Evolutionary conservation across 2,329 filamentous ascomycete species (phyloP).

Genomic region (Arthrobotrys megalospora): DNA sequence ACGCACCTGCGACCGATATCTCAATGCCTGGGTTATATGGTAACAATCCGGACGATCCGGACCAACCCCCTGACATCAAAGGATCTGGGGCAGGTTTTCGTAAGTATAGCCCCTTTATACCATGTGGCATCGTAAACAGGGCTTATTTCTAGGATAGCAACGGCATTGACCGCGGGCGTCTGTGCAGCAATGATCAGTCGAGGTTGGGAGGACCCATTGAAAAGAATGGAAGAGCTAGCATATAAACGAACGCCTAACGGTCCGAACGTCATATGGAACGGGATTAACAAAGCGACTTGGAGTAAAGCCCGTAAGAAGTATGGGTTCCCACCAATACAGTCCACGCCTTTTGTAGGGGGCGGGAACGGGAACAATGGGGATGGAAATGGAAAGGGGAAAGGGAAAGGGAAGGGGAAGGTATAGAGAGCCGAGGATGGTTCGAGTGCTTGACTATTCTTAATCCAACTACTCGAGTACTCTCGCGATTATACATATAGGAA

Average conservation of each 20-base stretch:
- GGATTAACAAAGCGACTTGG: background rate
- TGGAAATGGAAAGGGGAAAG: background rate
- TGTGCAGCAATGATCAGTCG: background rate
- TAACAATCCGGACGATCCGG: background rate
- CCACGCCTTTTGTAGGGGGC: too few relatives aligned
- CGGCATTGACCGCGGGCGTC: background rate
- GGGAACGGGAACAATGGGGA: too few relatives aligned
- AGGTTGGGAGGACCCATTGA: background rate
- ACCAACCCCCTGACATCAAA: background rate
- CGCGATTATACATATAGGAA: too few relatives aligned
- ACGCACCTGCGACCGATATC: background rate
- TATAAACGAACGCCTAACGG: background rate
- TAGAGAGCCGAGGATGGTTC: too few relatives aligned
- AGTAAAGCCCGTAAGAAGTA: background rate
- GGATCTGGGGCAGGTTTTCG: background rate
- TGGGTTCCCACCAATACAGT: too few relatives aligned
- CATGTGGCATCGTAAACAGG: too few relatives aligned
- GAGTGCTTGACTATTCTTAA: too few relatives aligned
- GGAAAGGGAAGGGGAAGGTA: too few relatives aligned
- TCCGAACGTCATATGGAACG: background rate
- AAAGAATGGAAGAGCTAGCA: slow-evolving; percentile 4
- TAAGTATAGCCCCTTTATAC: background rate
- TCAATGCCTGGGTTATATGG: background rate
- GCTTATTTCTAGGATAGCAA: background rate
- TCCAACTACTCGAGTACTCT: too few relatives aligned